Conservation (phyloP, 1,284 basidiomycete genomes). For the Limonomyces culmigenus region DNA sequence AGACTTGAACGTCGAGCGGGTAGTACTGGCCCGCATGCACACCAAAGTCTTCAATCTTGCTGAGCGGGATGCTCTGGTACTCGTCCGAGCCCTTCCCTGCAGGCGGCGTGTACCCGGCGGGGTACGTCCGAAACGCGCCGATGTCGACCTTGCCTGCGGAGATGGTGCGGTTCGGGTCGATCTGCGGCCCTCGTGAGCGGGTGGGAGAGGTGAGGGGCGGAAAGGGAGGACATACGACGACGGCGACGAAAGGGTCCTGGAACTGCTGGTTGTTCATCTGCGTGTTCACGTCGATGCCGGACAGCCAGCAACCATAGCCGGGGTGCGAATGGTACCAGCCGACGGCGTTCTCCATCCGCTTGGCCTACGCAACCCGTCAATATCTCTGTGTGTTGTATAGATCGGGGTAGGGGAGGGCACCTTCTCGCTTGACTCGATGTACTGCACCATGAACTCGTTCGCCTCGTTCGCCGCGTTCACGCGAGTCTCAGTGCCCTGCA, state of each 20-base stretch:
- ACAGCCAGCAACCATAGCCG: constrained; percentile 94
- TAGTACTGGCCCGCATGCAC: constrained; percentile 98
- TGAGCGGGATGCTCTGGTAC: constrained; percentile 88
- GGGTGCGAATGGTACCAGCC: constrained; percentile 99
- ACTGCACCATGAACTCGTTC: constrained; percentile 97
- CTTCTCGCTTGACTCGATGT: constrained; percentile 64
- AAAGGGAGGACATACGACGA: constrained; percentile 54
- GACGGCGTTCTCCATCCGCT: constrained; percentile 74
- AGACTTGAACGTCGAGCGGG: constrained; percentile 84
- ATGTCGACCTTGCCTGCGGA: constrained; percentile 97
- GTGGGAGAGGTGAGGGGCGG: background rate
- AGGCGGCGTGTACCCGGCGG: constrained; percentile 79
- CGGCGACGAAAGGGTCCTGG: constrained; percentile 93
- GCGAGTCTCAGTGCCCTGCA: constrained; percentile 97
- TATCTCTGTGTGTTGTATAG: background rate
- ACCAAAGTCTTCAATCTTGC: constrained; percentile 95
- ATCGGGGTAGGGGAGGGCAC: constrained; percentile 18
- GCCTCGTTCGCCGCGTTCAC: constrained; percentile 95
- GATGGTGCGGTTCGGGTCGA: constrained; percentile 96
- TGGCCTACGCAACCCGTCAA: constrained; percentile 34
- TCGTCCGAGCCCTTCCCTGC: constrained; percentile 50
- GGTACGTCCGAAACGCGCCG: constrained; percentile 94
- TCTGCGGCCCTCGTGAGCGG: constrained; percentile 27
- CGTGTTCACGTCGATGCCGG: constrained; percentile 92
- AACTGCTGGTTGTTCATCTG: constrained; percentile 90